phyloP scores from a whole-genome alignment of 805 yeast genomes.

The Saturnispora zaruensis region DNA sequence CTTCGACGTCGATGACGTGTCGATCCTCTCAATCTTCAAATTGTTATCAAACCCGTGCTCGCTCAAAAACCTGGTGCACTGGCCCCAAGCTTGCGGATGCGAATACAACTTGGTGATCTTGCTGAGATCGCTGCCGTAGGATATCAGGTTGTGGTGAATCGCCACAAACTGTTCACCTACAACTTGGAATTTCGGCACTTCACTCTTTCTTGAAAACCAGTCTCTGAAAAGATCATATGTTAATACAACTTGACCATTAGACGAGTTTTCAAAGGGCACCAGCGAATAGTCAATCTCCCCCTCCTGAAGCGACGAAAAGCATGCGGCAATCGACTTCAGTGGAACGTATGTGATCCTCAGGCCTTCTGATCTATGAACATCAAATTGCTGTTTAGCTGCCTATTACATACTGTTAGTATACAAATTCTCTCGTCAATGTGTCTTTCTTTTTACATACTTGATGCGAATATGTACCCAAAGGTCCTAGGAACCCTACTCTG shows the following conservation, averaged over 20 bases:
- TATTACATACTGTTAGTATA: conserved; percentile 11
- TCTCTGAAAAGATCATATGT: conserved; percentile 78
- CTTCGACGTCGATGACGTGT: conserved; percentile 70
- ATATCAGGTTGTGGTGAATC: conserved; percentile 68
- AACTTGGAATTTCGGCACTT: conserved; percentile 37
- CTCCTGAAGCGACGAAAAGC: conserved; percentile 47
- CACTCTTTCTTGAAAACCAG: conserved; percentile 33
- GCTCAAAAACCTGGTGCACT: conserved; percentile 53
- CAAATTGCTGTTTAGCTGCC: conserved; percentile 43
- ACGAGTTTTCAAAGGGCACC: conserved; percentile 88
- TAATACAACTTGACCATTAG: conserved; percentile 87
- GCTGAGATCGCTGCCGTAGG: conserved; percentile 35
- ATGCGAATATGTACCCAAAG: conserved; percentile 88
- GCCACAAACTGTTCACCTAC: conserved; percentile 76
- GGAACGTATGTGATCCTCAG: conserved; percentile 24
- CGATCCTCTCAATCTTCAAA: conserved; percentile 41
- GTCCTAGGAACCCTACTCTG: conserved; percentile 75
- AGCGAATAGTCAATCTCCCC: conserved; percentile 56
- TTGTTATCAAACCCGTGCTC: conserved; percentile 25
- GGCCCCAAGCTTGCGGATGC: conserved; percentile 99
- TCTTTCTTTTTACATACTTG: conserved; percentile 39
- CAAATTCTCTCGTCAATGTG: background rate
- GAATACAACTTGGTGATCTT: conserved; percentile 59
- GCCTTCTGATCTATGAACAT: conserved; percentile 16
- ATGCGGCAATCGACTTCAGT: conserved; percentile 43